Conservation (phyloP, 2,329 filamentous ascomycete species). For the Elsinoe fawcettii region DNA sequence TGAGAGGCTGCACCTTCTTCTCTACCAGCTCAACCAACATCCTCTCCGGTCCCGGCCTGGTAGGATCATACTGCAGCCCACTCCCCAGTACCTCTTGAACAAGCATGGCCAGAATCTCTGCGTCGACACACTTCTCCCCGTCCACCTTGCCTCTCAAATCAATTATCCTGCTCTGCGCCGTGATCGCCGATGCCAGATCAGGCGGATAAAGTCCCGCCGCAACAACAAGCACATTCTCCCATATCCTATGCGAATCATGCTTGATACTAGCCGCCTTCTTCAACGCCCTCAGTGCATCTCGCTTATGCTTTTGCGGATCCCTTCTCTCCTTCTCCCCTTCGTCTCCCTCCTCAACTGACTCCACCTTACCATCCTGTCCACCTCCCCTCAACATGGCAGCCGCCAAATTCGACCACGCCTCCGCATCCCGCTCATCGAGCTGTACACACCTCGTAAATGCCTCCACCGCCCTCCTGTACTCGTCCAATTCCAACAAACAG, state of each 20-base stretch:
- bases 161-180: conserved; percentile 66
- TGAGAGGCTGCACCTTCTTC: conserved; percentile 66
- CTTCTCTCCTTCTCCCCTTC: conserved; percentile 29
- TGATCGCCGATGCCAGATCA: conserved; percentile 65
- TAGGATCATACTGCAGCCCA: conserved; percentile 36
- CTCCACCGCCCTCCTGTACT: conserved; percentile 71
- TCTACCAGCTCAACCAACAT: conserved; percentile 68
- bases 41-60: conserved; percentile 45
- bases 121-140: conserved; percentile 72
- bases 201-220: conserved; percentile 70
- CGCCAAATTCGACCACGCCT: conserved; percentile 92
- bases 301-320: conserved; percentile 55
- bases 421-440: conserved; percentile 78
- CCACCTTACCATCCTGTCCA: conserved; percentile 8
- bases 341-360: conserved; percentile 17
- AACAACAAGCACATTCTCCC: conserved; percentile 91
- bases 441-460: conserved; percentile 78
- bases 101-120: conserved; percentile 61
- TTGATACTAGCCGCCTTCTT: conserved; percentile 80
- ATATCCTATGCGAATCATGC: conserved; percentile 82
- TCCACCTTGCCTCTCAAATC: conserved; percentile 58
- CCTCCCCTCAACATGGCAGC: conserved; percentile 57
- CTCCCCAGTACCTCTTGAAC: conserved; percentile 60
- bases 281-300: conserved; percentile 73
- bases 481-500: conserved; percentile 67